A percentile compares a stretch with the other conserved stretches of the same genome.
Evolutionary conservation across 208 protist species (phyloP).

Genomic region (Ichthyophonus hoferi): DNA sequence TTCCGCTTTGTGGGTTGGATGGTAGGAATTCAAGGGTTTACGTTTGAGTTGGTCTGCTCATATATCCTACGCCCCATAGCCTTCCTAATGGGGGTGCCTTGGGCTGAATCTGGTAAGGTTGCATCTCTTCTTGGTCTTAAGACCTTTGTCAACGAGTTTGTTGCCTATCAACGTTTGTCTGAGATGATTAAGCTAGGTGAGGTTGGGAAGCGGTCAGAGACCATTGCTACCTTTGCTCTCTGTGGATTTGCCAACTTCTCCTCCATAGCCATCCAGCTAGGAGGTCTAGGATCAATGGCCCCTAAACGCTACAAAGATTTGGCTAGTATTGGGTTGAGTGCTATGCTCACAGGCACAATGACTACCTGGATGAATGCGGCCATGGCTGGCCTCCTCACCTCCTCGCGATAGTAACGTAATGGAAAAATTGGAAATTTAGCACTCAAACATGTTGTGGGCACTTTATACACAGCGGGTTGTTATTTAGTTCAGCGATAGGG

Average conservation of each 20-base stretch:
- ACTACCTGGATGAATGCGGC: background rate
- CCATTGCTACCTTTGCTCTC: conserved; percentile 6
- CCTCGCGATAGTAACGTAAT: no score
- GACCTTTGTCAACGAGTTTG: conserved; percentile 18
- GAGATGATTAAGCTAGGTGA: background rate
- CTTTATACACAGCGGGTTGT: no score
- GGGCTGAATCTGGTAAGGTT: background rate
- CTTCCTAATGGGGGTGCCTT: conserved; percentile 8
- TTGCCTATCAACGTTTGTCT: background rate
- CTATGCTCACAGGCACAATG: background rate
- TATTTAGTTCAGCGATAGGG: no score
- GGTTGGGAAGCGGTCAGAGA: background rate
- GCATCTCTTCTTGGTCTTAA: background rate
- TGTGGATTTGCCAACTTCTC: conserved; percentile 21
- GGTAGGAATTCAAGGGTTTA: background rate
- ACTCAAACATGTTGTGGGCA: no score
- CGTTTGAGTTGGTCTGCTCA: conserved; percentile 3
- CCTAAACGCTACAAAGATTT: background rate
- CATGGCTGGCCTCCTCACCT: background rate
- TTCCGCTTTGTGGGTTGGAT: background rate
- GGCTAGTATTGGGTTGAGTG: background rate
- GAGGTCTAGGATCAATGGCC: background rate
- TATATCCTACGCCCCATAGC: conserved; percentile 10
- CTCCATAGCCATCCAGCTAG: conserved; percentile 22
- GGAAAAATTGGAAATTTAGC: no score